Percentiles rank a stretch among this genome's conserved stretches.
phyloP scores from a whole-genome alignment of 805 yeast species.

The Lipomyces mesembrius region DNA sequence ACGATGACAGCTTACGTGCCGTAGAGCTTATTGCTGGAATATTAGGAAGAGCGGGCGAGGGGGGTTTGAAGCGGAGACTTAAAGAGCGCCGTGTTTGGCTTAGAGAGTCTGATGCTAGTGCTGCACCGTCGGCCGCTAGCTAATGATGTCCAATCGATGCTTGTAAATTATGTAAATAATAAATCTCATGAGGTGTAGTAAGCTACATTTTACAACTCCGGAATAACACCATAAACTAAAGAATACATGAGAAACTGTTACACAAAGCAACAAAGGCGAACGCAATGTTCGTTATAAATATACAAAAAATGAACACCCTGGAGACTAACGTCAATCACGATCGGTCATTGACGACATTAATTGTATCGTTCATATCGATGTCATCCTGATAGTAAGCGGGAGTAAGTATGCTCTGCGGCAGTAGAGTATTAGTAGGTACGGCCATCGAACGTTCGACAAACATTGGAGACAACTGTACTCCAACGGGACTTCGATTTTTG shows the following conservation, averaged over 20 bases:
- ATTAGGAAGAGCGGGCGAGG: slow-evolving; percentile 80
- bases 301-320: background rate
- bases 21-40: slow-evolving; percentile 81
- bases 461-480: background rate
- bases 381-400: background rate
- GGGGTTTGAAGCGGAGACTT: slow-evolving; percentile 52
- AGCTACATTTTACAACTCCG: background rate
- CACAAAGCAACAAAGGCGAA: background rate
- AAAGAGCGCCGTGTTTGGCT: slow-evolving; percentile 5
- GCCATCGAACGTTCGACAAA: background rate
- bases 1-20: slow-evolving; percentile 87
- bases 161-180: slow-evolving; percentile 1
- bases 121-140: background rate
- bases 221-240: background rate
- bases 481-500: background rate
- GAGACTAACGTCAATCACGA: background rate
- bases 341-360: background rate
- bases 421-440: background rate
- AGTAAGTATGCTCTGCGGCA: background rate
- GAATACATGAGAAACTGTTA: background rate
- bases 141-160: background rate
- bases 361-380: background rate
- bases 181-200: background rate
- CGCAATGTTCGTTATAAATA: background rate
- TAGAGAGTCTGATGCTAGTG: background rate